These are phyloP conservation scores for Xerophyta viscosa DNA, from an alignment of 106 monocot species.

Conservation along the genomic window DNA sequence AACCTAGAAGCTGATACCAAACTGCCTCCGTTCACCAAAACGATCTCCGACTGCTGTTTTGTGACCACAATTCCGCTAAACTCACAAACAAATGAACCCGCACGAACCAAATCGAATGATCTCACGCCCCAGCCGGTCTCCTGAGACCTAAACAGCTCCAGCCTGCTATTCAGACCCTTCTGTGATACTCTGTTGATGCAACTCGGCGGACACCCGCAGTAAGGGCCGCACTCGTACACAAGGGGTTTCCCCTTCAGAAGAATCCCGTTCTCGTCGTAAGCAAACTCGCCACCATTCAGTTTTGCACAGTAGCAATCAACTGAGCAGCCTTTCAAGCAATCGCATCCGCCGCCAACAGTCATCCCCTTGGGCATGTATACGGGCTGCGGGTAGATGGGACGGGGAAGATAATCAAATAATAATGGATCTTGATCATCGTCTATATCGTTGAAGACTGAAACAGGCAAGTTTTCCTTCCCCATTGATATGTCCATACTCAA, in stretches of 20 bases:
- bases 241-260: conserved; percentile 77
- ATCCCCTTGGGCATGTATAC: conserved; percentile 19
- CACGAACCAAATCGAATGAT: conserved; percentile 85
- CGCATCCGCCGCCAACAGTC: conserved; percentile 48
- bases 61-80: conserved; percentile 70
- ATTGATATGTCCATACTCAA: conserved; percentile 62
- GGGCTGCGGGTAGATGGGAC: conserved; percentile 36
- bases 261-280: conserved; percentile 60
- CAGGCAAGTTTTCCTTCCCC: conserved; percentile 59
- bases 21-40: conserved; percentile 41
- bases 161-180: conserved; percentile 43
- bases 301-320: conserved; percentile 52
- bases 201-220: conserved; percentile 57
- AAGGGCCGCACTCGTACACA: conserved; percentile 77
- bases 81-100: conserved; percentile 83
- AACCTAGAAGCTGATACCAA: conserved; percentile 63
- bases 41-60: conserved; percentile 48
- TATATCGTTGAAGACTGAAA: conserved; percentile 74
- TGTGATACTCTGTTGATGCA: conserved; percentile 88
- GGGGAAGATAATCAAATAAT: conserved; percentile 57
- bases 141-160: conserved; percentile 81
- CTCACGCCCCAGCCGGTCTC: conserved; percentile 96
- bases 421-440: conserved; percentile 72
- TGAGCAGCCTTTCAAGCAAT: conserved; percentile 45
- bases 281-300: conserved; percentile 75